Conservation (phyloP, 1,139 yeast genomes). For the Saccharomyces hybrid region DNA sequence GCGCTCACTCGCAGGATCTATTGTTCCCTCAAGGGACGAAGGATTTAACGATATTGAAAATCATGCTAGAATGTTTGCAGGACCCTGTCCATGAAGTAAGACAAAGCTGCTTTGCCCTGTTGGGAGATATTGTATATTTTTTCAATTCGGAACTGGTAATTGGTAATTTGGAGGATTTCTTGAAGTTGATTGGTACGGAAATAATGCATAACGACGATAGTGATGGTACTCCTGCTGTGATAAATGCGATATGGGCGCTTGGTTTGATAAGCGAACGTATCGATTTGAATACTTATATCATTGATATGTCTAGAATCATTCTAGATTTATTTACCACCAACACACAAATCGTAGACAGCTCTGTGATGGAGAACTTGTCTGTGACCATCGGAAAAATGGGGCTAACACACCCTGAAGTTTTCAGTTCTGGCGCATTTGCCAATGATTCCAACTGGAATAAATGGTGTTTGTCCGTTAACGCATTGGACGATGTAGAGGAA, state of each 20-base stretch:
- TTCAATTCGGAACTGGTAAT: slow-evolving; percentile 31
- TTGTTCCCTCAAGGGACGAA: slow-evolving; percentile 33
- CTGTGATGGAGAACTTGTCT: slow-evolving; percentile 84
- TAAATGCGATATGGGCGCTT: slow-evolving; percentile 89
- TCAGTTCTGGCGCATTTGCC: slow-evolving; percentile 39
- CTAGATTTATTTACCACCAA: slow-evolving; percentile 58
- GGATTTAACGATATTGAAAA: slow-evolving; percentile 46
- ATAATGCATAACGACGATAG: slow-evolving; percentile 34
- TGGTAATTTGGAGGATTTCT: slow-evolving; percentile 43
- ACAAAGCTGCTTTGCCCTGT: slow-evolving; percentile 81
- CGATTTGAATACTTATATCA: slow-evolving; percentile 52
- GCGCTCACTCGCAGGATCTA: slow-evolving; percentile 52
- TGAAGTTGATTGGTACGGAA: slow-evolving; percentile 63
- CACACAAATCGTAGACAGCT: slow-evolving; percentile 30
- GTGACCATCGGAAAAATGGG: slow-evolving; percentile 90
- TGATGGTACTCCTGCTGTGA: slow-evolving; percentile 54
- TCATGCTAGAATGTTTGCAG: slow-evolving; percentile 63
- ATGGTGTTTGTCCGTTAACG: slow-evolving; percentile 24
- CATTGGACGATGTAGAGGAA: slow-evolving; percentile 28
- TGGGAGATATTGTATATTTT: slow-evolving; percentile 77
- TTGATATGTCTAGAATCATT: slow-evolving; percentile 51
- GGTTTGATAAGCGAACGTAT: slow-evolving; percentile 76
- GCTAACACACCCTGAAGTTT: slow-evolving; percentile 48
- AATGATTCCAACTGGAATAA: slow-evolving; percentile 22
- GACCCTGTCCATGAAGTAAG: slow-evolving; percentile 80